Conservation (phyloP, 2,329 filamentous ascomycete genomes). For the Stemphylium lycopersici region DNA sequence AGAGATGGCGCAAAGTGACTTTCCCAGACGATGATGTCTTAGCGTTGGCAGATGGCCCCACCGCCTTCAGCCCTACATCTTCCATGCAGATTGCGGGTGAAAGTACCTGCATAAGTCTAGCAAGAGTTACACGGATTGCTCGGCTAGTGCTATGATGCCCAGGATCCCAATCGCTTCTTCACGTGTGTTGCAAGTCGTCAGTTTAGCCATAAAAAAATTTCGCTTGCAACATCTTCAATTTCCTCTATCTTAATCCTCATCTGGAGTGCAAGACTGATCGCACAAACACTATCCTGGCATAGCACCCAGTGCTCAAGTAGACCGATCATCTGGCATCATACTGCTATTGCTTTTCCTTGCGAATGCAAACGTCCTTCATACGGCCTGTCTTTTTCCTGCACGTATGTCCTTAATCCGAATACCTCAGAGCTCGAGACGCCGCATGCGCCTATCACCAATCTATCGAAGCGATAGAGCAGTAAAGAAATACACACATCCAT, state of each 20-base stretch:
- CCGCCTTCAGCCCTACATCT: constrained; percentile 44
- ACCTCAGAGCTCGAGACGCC: not conserved
- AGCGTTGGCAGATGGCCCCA: constrained; percentile 28
- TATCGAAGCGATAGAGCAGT: not conserved
- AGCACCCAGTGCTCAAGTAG: not conserved
- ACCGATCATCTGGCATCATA: not conserved
- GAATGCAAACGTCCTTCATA: not conserved
- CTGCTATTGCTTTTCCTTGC: not conserved
- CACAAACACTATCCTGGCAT: not conserved
- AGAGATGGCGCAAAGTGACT: constrained; percentile 21
- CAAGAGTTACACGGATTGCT: not conserved
- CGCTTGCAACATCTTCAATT: not conserved
- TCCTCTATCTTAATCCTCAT: not conserved
- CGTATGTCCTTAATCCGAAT: not conserved
- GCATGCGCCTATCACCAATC: not conserved
- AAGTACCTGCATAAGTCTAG: constrained; percentile 9
- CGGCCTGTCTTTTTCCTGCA: not conserved
- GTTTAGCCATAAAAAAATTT: not conserved
- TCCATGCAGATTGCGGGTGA: not conserved
- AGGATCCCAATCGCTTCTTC: not conserved
- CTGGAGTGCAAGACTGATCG: not conserved
- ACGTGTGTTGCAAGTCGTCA: not conserved
- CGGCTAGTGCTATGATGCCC: not conserved
- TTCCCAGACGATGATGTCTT: constrained; percentile 19
- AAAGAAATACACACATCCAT: not conserved